Evolutionary conservation across 495 filamentous ascomycete species (phyloP).

Genomic region (Elasticomyces elasticus): DNA sequence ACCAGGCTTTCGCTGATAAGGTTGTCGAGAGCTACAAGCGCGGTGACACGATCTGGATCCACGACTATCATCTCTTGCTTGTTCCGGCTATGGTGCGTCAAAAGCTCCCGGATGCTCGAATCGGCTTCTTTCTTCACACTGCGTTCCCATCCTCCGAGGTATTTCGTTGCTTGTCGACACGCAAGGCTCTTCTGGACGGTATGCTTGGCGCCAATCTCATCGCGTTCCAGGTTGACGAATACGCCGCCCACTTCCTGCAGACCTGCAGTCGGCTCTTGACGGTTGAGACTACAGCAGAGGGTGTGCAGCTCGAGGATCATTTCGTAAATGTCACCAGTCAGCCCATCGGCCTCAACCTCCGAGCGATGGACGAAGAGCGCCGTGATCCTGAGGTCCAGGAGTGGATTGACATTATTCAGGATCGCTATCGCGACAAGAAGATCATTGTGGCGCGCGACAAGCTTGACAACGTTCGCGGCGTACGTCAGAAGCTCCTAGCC

Average conservation of each 20-base stretch:
- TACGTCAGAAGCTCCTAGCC: slow-evolving; percentile 81
- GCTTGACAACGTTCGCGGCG: slow-evolving; percentile 80
- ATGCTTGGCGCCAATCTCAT: slow-evolving; percentile 85
- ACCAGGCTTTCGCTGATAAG: slow-evolving; percentile 80
- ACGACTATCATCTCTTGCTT: slow-evolving; percentile 89
- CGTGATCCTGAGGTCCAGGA: slow-evolving; percentile 57
- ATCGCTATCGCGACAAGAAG: slow-evolving; percentile 72
- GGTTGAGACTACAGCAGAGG: slow-evolving; percentile 77
- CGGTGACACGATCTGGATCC: slow-evolving; percentile 83
- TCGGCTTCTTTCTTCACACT: slow-evolving; percentile 90
- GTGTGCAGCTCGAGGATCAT: slow-evolving; percentile 80
- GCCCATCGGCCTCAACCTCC: slow-evolving; percentile 76
- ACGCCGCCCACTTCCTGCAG: slow-evolving; percentile 84
- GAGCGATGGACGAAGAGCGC: slow-evolving; percentile 61
- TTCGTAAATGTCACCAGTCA: slow-evolving; percentile 75
- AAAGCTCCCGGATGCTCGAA: slow-evolving; percentile 75
- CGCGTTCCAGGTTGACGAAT: slow-evolving; percentile 86
- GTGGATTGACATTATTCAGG: slow-evolving; percentile 69
- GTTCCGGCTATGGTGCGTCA: slow-evolving; percentile 86
- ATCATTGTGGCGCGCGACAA: slow-evolving; percentile 89
- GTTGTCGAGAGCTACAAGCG: slow-evolving; percentile 70
- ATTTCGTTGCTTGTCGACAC: slow-evolving; percentile 77
- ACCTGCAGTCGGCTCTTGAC: slow-evolving; percentile 81
- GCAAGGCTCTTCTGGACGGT: slow-evolving; percentile 76
- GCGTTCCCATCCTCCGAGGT: slow-evolving; percentile 93